These are phyloP conservation scores for Warburgia ugandensis DNA, from an alignment of 164 flowering plant species.

Conservation along the genomic window DNA sequence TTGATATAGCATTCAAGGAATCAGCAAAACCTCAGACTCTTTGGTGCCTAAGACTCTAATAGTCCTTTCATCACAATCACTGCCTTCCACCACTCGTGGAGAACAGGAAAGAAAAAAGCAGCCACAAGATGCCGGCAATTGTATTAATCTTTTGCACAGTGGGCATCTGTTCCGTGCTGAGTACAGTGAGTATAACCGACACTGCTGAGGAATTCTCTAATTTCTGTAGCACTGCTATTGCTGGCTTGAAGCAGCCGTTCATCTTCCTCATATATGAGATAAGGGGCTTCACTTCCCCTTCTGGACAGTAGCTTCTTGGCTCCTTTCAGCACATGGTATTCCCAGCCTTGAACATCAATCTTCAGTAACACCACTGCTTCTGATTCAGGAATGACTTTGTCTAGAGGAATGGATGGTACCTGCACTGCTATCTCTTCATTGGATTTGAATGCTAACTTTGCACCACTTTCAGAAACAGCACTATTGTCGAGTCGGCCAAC, in stretches of 20 bases:
- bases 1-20: too few species aligned
- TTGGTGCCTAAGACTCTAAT: too few species aligned
- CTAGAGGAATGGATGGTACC: conserved; percentile 73
- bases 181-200: conserved; percentile 73
- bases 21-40: too few species aligned
- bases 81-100: too few species aligned
- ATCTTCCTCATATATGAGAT: conserved; percentile 87
- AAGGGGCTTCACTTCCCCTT: conserved; percentile 68
- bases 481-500: conserved; percentile 98
- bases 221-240: conserved; percentile 72
- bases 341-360: conserved; percentile 99
- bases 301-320: conserved; percentile 71
- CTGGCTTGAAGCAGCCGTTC: conserved; percentile 81
- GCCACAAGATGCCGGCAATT: too few species aligned
- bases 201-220: conserved; percentile 54
- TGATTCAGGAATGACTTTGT: conserved; percentile 64
- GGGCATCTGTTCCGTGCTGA: conserved; percentile 89
- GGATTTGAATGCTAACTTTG: conserved; percentile 87
- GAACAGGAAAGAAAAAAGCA: too few species aligned
- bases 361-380: conserved; percentile 63
- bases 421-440: conserved; percentile 78
- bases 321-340: conserved; percentile 82
- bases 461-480: conserved; percentile 86
- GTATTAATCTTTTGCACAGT: conserved; percentile 67
- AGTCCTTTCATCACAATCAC: too few species aligned